A percentile compares a stretch with the other conserved stretches of the same genome.
These are phyloP conservation scores for Alternaria longipes DNA, from an alignment of 2,329 filamentous ascomycete genomes.

Conservation along the genomic window DNA sequence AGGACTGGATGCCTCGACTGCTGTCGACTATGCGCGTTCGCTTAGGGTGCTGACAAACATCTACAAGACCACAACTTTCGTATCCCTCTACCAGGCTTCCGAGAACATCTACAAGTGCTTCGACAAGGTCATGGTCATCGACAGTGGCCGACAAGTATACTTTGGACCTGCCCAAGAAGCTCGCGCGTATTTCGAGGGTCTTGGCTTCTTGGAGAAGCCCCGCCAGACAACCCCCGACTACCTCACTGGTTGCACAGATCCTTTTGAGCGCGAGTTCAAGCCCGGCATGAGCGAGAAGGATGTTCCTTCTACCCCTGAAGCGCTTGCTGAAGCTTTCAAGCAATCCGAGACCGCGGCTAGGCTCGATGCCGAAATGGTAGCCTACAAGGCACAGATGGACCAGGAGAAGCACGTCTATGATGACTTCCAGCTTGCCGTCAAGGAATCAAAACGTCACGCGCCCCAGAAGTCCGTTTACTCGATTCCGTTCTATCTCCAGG, in stretches of 20 bases:
- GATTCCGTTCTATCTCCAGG: slow-evolving; percentile 82
- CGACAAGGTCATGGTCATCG: slow-evolving; percentile 85
- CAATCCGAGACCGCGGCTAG: slow-evolving; percentile 67
- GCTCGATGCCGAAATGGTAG: slow-evolving; percentile 71
- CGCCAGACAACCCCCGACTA: slow-evolving; percentile 85
- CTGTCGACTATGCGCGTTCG: slow-evolving; percentile 60
- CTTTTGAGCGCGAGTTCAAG: slow-evolving; percentile 82
- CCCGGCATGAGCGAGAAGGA: slow-evolving; percentile 71
- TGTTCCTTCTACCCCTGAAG: slow-evolving; percentile 73
- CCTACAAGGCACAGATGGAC: slow-evolving; percentile 71
- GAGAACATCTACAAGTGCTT: slow-evolving; percentile 83
- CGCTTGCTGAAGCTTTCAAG: slow-evolving; percentile 74
- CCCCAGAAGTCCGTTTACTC: slow-evolving; percentile 79
- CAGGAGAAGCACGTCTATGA: slow-evolving; percentile 74
- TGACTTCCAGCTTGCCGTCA: slow-evolving; percentile 79
- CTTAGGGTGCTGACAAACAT: slow-evolving; percentile 75
- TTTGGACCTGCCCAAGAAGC: slow-evolving; percentile 75
- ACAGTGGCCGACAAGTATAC: slow-evolving; percentile 77
- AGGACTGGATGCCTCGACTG: slow-evolving; percentile 60
- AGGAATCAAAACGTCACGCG: slow-evolving; percentile 80
- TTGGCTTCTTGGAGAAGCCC: slow-evolving; percentile 78
- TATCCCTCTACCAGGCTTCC: slow-evolving; percentile 85
- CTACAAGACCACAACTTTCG: slow-evolving; percentile 84
- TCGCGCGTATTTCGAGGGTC: slow-evolving; percentile 75
- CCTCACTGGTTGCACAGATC: slow-evolving; percentile 81